Base-by-base conservation (phyloP, 768 basidiomycete genomes). In the Pisolithus sp. region DNA sequence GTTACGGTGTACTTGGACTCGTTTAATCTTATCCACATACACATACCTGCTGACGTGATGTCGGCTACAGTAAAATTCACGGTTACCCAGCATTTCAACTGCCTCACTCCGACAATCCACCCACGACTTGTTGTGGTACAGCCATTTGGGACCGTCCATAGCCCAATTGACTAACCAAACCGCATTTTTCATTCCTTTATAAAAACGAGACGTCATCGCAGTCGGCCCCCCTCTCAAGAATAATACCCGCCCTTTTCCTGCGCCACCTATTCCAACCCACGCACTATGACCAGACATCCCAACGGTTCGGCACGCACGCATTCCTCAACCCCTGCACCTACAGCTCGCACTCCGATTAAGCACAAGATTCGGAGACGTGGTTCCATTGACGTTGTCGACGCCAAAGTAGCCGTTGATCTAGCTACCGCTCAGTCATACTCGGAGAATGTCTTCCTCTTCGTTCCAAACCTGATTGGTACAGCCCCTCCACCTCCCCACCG, bases 401-500 rank as follows among this genome's bases (percentile, higher is more conserved):
- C 90, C 51, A 89, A 90, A 64, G 80, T 83, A 52, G 91, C 89
- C 8, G 83, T 93, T 28, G 90, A 90, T 66, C 80, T 93, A 46
- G 91, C 91, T 24, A 92, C 88, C 12, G 84, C 83, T 13, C 89
- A 91, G 69, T 75, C 83, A 0, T 89, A 89, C 59, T 85, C 89
- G 34, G 96, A 99, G 74, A 98, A 97, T 68, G 88, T 98, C 57
- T 99, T 95, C 69, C 81, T 98, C 48, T 99, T 98, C 72, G 80
- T 93, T 15, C 94, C 96, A 37, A 99, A 99, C 71, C 75, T 99
- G 62, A 97, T 99, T 66, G 95, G 92, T 85, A 59, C 60, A 85
- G 70, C 4, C 23, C 18, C 30, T 55, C 47, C 43, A 9, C 7
- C 1, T 30, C 12, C 13, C 21, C n/a, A 26, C 5, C 15, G 24